These are phyloP conservation scores for Starmerella powellii DNA, from an alignment of 805 yeast genomes.

Conservation along the genomic window DNA sequence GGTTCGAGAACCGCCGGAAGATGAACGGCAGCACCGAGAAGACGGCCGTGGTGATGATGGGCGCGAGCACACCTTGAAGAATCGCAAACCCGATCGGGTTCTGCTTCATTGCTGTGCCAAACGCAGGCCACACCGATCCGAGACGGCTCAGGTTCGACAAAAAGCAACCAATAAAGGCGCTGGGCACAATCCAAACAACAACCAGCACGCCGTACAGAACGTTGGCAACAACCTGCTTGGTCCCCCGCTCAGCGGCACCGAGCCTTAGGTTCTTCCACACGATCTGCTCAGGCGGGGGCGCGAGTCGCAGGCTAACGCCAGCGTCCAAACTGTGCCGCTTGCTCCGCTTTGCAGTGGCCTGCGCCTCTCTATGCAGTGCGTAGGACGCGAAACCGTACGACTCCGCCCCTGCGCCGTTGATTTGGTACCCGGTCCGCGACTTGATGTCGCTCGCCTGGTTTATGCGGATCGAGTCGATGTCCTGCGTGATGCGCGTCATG, in stretches of 20 bases:
- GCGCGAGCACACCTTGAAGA: slow-evolving; percentile 32
- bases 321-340: slow-evolving; percentile 20
- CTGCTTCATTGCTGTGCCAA: slow-evolving; percentile 23
- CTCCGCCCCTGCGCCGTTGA: slow-evolving; percentile 3
- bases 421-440: background rate
- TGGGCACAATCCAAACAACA: slow-evolving; percentile 32
- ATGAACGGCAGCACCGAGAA: slow-evolving; percentile 30
- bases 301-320: slow-evolving; percentile 16
- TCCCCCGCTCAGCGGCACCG: slow-evolving; percentile 23
- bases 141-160: slow-evolving; percentile 30
- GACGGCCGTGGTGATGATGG: slow-evolving; percentile 27
- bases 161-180: slow-evolving; percentile 33
- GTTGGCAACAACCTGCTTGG: slow-evolving; percentile 29
- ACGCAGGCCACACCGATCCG: slow-evolving; percentile 30
- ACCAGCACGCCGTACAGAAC: slow-evolving; percentile 25
- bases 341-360: background rate
- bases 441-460: background rate
- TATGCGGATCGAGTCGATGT: background rate
- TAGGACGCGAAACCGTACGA: slow-evolving; percentile 31
- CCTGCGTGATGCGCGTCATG: background rate
- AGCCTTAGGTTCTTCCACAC: slow-evolving; percentile 30
- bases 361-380: slow-evolving; percentile 3
- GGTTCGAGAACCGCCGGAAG: slow-evolving; percentile 29
- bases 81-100: slow-evolving; percentile 27
- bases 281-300: slow-evolving; percentile 30